Conservation (phyloP, 164 flowering plant species). For the Magnolia officinalis region DNA sequence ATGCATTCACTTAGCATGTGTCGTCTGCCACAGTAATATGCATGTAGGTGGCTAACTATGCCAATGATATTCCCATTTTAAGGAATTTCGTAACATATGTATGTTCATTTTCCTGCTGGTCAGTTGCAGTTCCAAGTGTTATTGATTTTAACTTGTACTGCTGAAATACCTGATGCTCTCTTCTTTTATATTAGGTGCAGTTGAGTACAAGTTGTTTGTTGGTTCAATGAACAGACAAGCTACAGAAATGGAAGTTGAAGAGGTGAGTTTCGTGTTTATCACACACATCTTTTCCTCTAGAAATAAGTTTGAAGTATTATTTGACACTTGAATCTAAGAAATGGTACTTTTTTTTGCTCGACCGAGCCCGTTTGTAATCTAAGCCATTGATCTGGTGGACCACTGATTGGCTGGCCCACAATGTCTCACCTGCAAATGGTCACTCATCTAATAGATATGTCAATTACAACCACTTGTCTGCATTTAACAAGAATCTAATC, state of each 20-base stretch:
- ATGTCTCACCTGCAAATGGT: no score
- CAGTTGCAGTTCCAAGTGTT: neutral
- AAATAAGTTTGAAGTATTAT: neutral
- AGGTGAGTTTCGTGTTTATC: slow-evolving; percentile 37
- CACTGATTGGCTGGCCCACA: no score
- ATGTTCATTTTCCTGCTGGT: neutral
- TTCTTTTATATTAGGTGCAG: slow-evolving; percentile 54
- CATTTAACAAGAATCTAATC: no score
- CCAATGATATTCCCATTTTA: no score
- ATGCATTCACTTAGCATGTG: no score
- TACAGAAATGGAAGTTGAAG: slow-evolving; percentile 84
- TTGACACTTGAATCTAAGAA: neutral
- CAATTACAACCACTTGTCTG: no score
- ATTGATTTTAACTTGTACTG: neutral
- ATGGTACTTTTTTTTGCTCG: neutral
- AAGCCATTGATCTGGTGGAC: no score
- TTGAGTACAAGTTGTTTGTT: slow-evolving; percentile 88
- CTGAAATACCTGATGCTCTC: slow-evolving; percentile 2
- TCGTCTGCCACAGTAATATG: no score
- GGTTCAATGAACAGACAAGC: slow-evolving; percentile 91
- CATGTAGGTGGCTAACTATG: no score
- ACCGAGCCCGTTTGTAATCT: neutral
- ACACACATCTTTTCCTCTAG: no score
- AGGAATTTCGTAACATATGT: no score
- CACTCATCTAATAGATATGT: no score